Evolutionary conservation across 192 early-diverging fungal species (phyloP).

Genomic region (Coemansia biformis): DNA sequence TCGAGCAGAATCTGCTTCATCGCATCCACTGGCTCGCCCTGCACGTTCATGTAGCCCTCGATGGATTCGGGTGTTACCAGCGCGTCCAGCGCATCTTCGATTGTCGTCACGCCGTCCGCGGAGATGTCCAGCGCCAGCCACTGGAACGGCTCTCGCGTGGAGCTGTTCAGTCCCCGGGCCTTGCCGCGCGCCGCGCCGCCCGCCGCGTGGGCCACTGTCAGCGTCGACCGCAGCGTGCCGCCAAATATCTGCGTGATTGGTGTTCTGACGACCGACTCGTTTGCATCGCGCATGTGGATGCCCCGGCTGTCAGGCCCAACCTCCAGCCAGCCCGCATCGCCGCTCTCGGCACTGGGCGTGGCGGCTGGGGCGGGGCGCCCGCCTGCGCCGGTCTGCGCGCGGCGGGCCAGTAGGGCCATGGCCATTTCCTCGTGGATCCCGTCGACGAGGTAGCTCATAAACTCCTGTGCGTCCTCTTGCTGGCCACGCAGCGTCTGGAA

Average conservation of each 20-base stretch:
- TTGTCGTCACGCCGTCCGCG: conserved; percentile 62
- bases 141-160: conserved; percentile 83
- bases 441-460: conserved; percentile 86
- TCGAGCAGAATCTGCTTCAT: conserved; percentile 85
- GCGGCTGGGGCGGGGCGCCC: not conserved
- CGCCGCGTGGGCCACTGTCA: conserved; percentile 54
- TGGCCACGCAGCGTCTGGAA: conserved; percentile 81
- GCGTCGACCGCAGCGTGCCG: conserved; percentile 70
- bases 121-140: conserved; percentile 85
- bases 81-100: conserved; percentile 82
- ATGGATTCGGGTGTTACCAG: conserved; percentile 73
- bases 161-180: conserved; percentile 67
- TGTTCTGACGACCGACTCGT: conserved; percentile 51
- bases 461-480: conserved; percentile 98
- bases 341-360: not conserved
- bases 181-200: conserved; percentile 20
- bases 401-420: conserved; percentile 15
- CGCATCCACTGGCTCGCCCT: conserved; percentile 51
- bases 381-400: not conserved
- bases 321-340: conserved; percentile 72
- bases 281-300: conserved; percentile 49
- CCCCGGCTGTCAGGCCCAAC: conserved; percentile 78
- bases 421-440: conserved; percentile 90
- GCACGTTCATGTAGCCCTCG: conserved; percentile 61
- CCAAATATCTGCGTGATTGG: conserved; percentile 86